Evolutionary conservation across 179 eudicot species (phyloP).

Genomic region (Vitellaria paradoxa): DNA sequence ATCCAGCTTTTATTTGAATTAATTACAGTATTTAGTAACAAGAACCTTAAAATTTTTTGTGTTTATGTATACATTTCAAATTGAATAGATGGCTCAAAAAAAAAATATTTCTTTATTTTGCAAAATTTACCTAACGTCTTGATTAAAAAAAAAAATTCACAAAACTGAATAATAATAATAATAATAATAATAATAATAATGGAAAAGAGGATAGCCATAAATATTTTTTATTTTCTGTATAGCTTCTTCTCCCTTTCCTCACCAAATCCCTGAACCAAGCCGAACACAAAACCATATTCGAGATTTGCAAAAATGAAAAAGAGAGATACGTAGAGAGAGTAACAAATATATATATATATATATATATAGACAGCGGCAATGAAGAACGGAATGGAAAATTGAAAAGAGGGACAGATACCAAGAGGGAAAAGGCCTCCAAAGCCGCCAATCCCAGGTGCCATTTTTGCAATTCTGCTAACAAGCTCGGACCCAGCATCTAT

Average conservation of each 20-base stretch:
- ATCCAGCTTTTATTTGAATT: not conserved
- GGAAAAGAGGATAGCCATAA: not conserved
- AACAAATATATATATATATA: not conserved
- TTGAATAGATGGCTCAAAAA: not conserved
- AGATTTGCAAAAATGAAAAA: not conserved
- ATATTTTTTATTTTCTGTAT: not conserved
- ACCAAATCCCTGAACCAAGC: not conserved
- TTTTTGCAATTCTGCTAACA: conserved; percentile 78
- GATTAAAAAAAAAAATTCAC: too few relatives aligned
- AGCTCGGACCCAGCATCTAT: conserved; percentile 93
- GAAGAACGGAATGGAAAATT: not conserved
- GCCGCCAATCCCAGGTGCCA: conserved; percentile 95
- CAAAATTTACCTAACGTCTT: too few relatives aligned
- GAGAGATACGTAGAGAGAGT: too few relatives aligned
- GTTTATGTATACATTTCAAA: not conserved
- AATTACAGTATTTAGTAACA: not conserved
- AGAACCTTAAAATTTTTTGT: not conserved
- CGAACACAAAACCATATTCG: not conserved
- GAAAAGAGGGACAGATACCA: conserved; percentile 33
- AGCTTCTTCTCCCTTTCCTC: not conserved
- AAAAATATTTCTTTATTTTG: not conserved
- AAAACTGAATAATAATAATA: too few relatives aligned
- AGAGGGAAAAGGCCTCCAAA: conserved; percentile 85
- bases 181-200: too few relatives aligned
- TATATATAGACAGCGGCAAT: not conserved